A percentile compares a stretch with the other conserved stretches of the same genome.
phyloP scores from a whole-genome alignment of 2,329 filamentous ascomycete species.

The Calonectria pseudoreteaudii region DNA sequence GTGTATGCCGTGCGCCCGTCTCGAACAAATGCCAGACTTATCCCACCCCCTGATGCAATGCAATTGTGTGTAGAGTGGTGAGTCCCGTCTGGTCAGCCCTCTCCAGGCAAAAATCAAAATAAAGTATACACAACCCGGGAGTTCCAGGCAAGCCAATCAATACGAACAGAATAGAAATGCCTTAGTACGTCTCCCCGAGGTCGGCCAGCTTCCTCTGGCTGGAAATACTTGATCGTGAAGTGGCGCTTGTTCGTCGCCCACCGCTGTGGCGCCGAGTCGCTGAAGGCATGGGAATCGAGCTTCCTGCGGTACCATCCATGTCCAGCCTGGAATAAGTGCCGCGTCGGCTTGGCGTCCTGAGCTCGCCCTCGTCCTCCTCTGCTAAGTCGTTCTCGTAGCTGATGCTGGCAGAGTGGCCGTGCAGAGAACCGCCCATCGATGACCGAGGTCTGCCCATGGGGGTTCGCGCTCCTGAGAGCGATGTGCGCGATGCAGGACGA shows the following conservation, averaged over 20 bases:
- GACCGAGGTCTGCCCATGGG: constrained; percentile 78
- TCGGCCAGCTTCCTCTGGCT: constrained; percentile 59
- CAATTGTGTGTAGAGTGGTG: constrained; percentile 34
- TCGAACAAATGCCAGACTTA: constrained; percentile 40
- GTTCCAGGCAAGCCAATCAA: constrained; percentile 17
- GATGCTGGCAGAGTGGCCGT: constrained; percentile 69
- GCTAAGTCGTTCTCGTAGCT: constrained; percentile 60
- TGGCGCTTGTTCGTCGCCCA: constrained; percentile 56
- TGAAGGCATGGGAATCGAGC: constrained; percentile 60
- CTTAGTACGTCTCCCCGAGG: constrained; percentile 66
- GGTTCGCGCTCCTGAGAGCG: constrained; percentile 70
- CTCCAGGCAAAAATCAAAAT: constrained; percentile 38
- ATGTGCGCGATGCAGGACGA: constrained; percentile 75
- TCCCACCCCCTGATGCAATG: constrained; percentile 37
- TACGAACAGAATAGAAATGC: constrained; percentile 16
- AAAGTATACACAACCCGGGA: constrained; percentile 30
- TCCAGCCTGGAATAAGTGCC: constrained; percentile 65
- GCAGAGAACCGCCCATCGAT: constrained; percentile 74
- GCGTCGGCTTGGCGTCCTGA: constrained; percentile 66
- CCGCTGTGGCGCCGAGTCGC: constrained; percentile 58
- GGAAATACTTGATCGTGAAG: constrained; percentile 46
- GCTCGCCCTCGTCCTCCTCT: constrained; percentile 55
- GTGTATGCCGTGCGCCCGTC: constrained; percentile 41
- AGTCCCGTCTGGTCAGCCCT: constrained; percentile 36
- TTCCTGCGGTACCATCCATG: constrained; percentile 53